Evolutionary conservation across 1,284 basidiomycete species (phyloP), one percentile per base, ranked within the genome.

Genomic region (Cutaneotrichosporon arboriforme): DNA sequence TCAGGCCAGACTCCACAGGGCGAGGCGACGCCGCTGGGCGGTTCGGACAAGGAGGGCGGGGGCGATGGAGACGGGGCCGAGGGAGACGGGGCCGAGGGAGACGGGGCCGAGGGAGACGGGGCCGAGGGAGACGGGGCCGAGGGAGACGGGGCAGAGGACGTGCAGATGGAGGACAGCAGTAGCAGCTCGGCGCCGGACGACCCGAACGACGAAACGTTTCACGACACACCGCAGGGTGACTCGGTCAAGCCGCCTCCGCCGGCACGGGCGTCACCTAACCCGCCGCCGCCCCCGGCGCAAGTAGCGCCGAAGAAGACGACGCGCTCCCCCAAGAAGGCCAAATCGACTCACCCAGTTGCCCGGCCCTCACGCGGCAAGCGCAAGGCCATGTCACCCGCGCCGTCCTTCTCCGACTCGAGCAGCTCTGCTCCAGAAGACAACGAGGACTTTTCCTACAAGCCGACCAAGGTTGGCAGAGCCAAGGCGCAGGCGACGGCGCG

Each of bases 341-440:
- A 14, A 15, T 33, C 1, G 18, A 17, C 31, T 9, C 43, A 23
- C 18, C 21, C 35, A 46, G 37, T 14, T 47, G 47, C 2, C 54
- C 49, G 2, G 26, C 35, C 22, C 49, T n/a, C n/a, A n/a, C n/a
- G 49, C n/a, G 39, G 42, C 40, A 59, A 59, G 45, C 54, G 58
- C 38, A 59, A 59, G 42, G 40, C 14, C 15, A 10, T 51, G n/a
- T 56, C 58, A 0, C 46, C 54, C 0, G 43, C 48, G 4, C 54
- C 54, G 12, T 48, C 48, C 3, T 42, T 51, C 15, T 56, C 54
- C 0, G 51, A 49, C 4, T 46, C 54, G n/a, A 54, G 55, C 35
- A 62, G 60, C 17, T 54, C 59, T 1, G 59, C 59, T 3, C 60
- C 64, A 1, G 59, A 61, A 23, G 64, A 66, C 41, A 23, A 35